Base-by-base conservation (phyloP, 2,329 filamentous ascomycete species). In the Pseudocercospora eumusae region DNA sequence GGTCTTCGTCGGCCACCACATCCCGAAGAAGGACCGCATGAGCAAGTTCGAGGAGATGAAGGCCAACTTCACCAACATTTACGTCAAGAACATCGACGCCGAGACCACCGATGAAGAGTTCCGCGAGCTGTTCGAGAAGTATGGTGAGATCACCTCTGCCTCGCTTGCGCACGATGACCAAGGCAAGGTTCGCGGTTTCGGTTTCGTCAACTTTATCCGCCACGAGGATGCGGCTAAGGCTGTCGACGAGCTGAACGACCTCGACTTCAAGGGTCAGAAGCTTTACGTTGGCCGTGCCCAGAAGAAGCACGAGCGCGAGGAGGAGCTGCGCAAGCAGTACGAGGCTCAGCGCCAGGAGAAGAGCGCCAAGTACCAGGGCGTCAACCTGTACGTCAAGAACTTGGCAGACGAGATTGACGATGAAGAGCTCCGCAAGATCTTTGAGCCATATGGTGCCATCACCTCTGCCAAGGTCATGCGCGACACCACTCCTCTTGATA, bases 21-120 rank as follows among this genome's bases (percentile, higher is more conserved):
- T 99, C 75, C 93, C 95, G 78, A 98, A 98, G 90, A 98, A 98
- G 86, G 95, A 99, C 77, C 93, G 95, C 74, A 95, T 98, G 86
- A 96, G 92, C 91, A 99, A 99, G 84, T 98, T 98, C 73, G 95
- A 99, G 84, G 95, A 99, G 86, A 99, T 99, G 93, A 99, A 99
- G 89, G 95, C 95, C 80, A 99, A 99, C 86, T 99, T 96, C 86
- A 99, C 95, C 84, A 99, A 99, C 80, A 88, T 99, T 80, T 99
- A 99, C 82, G 91, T 99, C 83, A 99, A 99, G 88, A 99, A 99
- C 83, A 89, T 99, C 72, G 86, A 88, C 73, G 75, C 82, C 36
- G 93, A 97, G 54, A 91, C 89, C 67, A 89, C 87, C 63, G 95
- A 99, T 65, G 93, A 98, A 8, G 90, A 98, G 77, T 98, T 99